phyloP scores from a whole-genome alignment of 306 rosid genomes.

The Acacia melanoxylon region DNA sequence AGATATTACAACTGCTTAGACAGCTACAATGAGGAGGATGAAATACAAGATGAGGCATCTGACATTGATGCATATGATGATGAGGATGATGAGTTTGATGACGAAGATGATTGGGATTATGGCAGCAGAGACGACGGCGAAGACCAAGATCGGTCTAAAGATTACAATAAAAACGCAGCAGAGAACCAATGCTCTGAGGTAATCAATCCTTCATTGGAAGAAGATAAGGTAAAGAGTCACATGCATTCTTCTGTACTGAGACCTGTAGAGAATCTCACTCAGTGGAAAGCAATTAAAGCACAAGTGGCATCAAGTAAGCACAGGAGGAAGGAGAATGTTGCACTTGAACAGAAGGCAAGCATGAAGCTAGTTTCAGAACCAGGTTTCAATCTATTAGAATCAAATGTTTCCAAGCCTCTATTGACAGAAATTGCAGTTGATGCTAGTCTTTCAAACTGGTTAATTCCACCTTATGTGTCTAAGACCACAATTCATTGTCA shows the following conservation, averaged over 20 bases:
- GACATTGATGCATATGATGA: constrained; percentile 53
- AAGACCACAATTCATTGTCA: constrained; percentile 43
- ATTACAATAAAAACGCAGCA: constrained; percentile 32
- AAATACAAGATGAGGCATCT: constrained; percentile 44
- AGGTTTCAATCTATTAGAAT: constrained; percentile 30
- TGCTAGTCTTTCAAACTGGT: constrained; percentile 84
- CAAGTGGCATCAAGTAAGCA: constrained; percentile 53
- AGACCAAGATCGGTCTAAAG: constrained; percentile 33
- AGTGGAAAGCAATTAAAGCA: constrained; percentile 90
- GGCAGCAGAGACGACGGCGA: constrained; percentile 12
- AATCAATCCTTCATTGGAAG: constrained; percentile 24
- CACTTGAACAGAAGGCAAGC: constrained; percentile 35
- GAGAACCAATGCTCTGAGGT: constrained; percentile 36
- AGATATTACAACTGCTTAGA: constrained; percentile 73
- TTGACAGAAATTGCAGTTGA: constrained; percentile 66
- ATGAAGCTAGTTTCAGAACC: constrained; percentile 29
- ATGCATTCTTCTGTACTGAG: constrained; percentile 61
- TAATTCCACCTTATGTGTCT: constrained; percentile 47
- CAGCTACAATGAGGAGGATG: constrained; percentile 60
- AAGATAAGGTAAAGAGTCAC: constrained; percentile 29
- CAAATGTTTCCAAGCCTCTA: constrained; percentile 52
- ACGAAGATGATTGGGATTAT: constrained; percentile 28
- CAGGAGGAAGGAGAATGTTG: constrained; percentile 63
- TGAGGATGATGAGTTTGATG: constrained; percentile 42
- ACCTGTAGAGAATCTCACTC: constrained; percentile 78